Evolutionary conservation across 1,284 basidiomycete species (phyloP).

Genomic region (Ceratobasidium sp.): DNA sequence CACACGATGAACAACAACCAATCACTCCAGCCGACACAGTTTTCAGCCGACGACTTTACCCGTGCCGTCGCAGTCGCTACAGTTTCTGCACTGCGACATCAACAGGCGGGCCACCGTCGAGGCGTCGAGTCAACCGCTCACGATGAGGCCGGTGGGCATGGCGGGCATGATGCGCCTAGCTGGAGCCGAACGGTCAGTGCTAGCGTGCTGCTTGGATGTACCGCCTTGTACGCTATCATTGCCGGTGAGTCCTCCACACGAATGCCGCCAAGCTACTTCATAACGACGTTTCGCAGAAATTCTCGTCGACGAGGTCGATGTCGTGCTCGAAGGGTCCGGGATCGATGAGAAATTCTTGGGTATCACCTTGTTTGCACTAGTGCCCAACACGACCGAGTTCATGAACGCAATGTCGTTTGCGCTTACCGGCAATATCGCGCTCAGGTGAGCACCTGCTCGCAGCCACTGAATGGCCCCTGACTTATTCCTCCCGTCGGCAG

Average conservation of each 20-base stretch:
- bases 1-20: slow-evolving; percentile 70
- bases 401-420: slow-evolving; percentile 99
- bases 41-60: slow-evolving; percentile 86
- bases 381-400: slow-evolving; percentile 99
- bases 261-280: not conserved
- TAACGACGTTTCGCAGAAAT: slow-evolving; percentile 64
- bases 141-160: slow-evolving; percentile 63
- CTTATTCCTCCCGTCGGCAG: slow-evolving; percentile 52
- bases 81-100: slow-evolving; percentile 81
- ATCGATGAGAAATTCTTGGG: slow-evolving; percentile 99
- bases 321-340: slow-evolving; percentile 89
- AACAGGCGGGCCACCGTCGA: slow-evolving; percentile 45
- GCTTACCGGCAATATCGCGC: slow-evolving; percentile 94
- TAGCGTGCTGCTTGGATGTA: slow-evolving; percentile 87
- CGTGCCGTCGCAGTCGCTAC: slow-evolving; percentile 90
- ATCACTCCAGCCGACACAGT: slow-evolving; percentile 57
- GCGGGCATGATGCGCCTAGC: slow-evolving; percentile 94
- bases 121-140: not conserved
- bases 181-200: slow-evolving; percentile 90
- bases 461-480: slow-evolving; percentile 28
- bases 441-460: slow-evolving; percentile 66
- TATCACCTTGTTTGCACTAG: slow-evolving; percentile 94
- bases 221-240: slow-evolving; percentile 92
- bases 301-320: slow-evolving; percentile 94
- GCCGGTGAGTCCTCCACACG: slow-evolving; percentile 68